Evolutionary conservation across 2,329 filamentous ascomycete species (phyloP).

Genomic region (Aspergillus sp.): DNA sequence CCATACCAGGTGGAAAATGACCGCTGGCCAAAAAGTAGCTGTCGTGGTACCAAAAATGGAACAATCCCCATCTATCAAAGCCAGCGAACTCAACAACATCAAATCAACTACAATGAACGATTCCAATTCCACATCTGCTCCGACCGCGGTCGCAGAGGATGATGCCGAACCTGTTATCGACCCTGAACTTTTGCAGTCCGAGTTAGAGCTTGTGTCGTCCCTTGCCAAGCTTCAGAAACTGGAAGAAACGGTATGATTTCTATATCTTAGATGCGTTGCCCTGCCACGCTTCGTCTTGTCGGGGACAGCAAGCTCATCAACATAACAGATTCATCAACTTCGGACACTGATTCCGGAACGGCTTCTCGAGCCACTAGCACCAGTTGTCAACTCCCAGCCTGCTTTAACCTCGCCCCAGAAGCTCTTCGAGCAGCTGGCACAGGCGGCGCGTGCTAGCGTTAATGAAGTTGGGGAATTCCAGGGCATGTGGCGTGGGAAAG

Average conservation of each 20-base stretch:
- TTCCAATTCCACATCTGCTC: not conserved
- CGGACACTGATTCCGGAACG: slow-evolving; percentile 43
- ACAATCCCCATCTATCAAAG: slow-evolving; percentile 1
- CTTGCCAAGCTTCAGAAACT: slow-evolving; percentile 42
- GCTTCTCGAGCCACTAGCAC: slow-evolving; percentile 39
- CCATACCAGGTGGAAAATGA: slow-evolving; percentile 3
- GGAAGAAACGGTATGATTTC: slow-evolving; percentile 29
- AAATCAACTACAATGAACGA: not conserved
- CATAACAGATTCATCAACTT: slow-evolving; percentile 41
- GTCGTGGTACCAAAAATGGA: slow-evolving; percentile 22
- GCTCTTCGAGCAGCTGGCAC: slow-evolving; percentile 35
- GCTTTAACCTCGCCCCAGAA: slow-evolving; percentile 35
- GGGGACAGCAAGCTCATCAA: slow-evolving; percentile 4
- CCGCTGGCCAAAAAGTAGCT: slow-evolving; percentile 5
- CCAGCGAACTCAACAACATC: not conserved
- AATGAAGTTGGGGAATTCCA: slow-evolving; percentile 41
- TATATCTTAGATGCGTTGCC: not conserved
- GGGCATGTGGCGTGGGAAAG: slow-evolving; percentile 39
- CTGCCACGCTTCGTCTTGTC: not conserved
- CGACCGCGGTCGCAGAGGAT: not conserved
- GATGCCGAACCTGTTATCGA: not conserved
- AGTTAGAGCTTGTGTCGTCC: slow-evolving; percentile 40
- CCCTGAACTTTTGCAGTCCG: slow-evolving; percentile 29
- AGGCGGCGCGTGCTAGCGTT: slow-evolving; percentile 35
- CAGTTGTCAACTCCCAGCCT: slow-evolving; percentile 36